Evolutionary conservation across 2,329 filamentous ascomycete species (phyloP).

Genomic region (Didymella lethalis): DNA sequence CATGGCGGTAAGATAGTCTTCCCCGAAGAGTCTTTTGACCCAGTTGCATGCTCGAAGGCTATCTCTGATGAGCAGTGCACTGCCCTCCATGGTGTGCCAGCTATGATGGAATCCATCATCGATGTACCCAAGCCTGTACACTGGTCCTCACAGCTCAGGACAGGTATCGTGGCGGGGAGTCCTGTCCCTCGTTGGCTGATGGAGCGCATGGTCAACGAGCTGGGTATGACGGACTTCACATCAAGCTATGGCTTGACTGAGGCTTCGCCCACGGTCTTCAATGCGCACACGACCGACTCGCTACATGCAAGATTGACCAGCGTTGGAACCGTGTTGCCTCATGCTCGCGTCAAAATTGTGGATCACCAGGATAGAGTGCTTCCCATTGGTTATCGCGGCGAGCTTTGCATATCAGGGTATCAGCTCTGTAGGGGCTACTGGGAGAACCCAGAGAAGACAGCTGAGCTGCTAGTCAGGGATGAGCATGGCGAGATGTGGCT

Average conservation of each 20-base stretch:
- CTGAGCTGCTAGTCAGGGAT: slow-evolving; percentile 73
- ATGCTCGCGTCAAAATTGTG: slow-evolving; percentile 77
- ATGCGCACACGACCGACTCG: slow-evolving; percentile 76
- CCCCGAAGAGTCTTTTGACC: slow-evolving; percentile 75
- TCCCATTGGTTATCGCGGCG: slow-evolving; percentile 72
- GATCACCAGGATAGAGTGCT: slow-evolving; percentile 71
- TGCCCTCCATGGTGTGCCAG: slow-evolving; percentile 80
- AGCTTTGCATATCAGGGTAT: slow-evolving; percentile 81
- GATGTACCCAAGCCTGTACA: slow-evolving; percentile 56
- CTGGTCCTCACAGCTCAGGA: slow-evolving; percentile 64
- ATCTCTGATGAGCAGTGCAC: slow-evolving; percentile 65
- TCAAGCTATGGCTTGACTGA: slow-evolving; percentile 71
- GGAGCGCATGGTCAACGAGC: slow-evolving; percentile 72
- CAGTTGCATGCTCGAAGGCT: slow-evolving; percentile 69
- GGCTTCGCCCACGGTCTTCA: slow-evolving; percentile 81
- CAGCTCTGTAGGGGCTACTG: slow-evolving; percentile 72
- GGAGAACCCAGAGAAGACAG: slow-evolving; percentile 77
- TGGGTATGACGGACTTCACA: slow-evolving; percentile 78
- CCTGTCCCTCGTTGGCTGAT: slow-evolving; percentile 79
- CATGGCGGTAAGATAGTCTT: slow-evolving; percentile 81
- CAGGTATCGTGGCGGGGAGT: slow-evolving; percentile 80
- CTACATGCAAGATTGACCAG: slow-evolving; percentile 72
- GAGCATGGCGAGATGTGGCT: slow-evolving; percentile 60
- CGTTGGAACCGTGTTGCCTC: slow-evolving; percentile 78
- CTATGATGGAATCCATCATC: slow-evolving; percentile 78